phyloP scores from a whole-genome alignment of 805 yeast species.

The Nakazawaea ambrosiae region DNA sequence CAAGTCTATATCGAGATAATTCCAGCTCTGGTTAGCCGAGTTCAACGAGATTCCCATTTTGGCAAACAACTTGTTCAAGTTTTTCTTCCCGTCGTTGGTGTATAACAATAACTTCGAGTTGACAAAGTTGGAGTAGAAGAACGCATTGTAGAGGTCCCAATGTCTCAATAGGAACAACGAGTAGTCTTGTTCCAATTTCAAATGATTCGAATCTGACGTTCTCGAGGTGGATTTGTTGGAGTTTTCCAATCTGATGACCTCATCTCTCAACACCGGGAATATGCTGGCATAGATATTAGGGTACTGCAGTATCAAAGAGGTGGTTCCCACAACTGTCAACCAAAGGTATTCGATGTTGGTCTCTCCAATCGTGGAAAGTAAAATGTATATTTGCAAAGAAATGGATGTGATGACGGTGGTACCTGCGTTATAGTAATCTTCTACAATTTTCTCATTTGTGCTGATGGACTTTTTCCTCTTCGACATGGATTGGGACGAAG shows the following conservation, averaged over 20 bases:
- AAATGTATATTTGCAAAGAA: conserved; percentile 73
- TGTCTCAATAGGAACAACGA: conserved; percentile 81
- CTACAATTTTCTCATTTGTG: conserved; percentile 49
- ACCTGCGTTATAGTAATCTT: conserved; percentile 79
- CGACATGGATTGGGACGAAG: conserved; percentile 24
- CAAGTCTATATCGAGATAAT: conserved; percentile 74
- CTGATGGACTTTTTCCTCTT: conserved; percentile 33
- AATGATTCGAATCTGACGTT: conserved; percentile 26
- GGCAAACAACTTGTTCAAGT: conserved; percentile 86
- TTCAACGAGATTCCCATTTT: conserved; percentile 90
- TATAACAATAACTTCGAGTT: conserved; percentile 82
- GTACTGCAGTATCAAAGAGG: conserved; percentile 66
- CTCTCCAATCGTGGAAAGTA: conserved; percentile 78
- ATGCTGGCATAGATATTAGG: conserved; percentile 70
- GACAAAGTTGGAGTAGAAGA: conserved; percentile 84
- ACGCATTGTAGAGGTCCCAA: conserved; percentile 88
- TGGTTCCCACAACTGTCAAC: conserved; percentile 84
- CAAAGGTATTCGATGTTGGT: conserved; percentile 65
- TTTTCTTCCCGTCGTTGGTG: conserved; percentile 87
- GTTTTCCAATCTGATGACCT: conserved; percentile 62
- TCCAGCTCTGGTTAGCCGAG: conserved; percentile 89
- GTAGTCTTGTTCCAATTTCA: conserved; percentile 76
- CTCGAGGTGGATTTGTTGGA: conserved; percentile 24
- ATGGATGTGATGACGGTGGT: conserved; percentile 68
- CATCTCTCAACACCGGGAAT: conserved; percentile 73